These are phyloP conservation scores for Darksidea phi DNA, from an alignment of 495 filamentous ascomycete species.

Conservation along the genomic window DNA sequence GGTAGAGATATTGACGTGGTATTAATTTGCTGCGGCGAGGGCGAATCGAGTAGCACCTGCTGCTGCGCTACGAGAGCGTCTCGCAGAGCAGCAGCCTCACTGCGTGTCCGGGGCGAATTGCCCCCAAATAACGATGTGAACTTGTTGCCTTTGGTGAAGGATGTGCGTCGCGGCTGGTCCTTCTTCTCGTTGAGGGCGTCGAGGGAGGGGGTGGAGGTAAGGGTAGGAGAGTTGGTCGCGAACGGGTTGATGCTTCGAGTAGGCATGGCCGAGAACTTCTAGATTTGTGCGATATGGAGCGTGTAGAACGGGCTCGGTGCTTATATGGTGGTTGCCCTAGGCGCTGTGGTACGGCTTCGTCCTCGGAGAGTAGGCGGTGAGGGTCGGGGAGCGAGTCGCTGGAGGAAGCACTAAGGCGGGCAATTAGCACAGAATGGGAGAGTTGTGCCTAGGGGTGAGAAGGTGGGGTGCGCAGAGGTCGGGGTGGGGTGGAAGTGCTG, in stretches of 20 bases:
- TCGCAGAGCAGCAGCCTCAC: conserved; percentile 59
- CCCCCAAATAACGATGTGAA: conserved; percentile 60
- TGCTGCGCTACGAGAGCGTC: conserved; percentile 55
- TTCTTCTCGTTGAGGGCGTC: conserved; percentile 39
- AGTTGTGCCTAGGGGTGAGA: neutral
- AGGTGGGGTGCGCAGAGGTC: neutral
- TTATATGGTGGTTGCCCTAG: no score
- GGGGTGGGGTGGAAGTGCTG: neutral
- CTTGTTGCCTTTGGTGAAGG: conserved; percentile 65
- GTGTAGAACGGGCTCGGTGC: neutral
- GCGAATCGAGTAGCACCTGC: conserved; percentile 55
- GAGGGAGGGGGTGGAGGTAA: conserved; percentile 27
- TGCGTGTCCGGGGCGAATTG: conserved; percentile 57
- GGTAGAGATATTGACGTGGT: conserved; percentile 76
- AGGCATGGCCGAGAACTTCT: conserved; percentile 37
- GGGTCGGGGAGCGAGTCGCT: neutral
- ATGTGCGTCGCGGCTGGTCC: conserved; percentile 44
- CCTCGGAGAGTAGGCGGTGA: neutral
- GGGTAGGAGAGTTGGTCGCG: conserved; percentile 27
- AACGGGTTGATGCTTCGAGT: conserved; percentile 44
- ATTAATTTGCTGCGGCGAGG: conserved; percentile 61
- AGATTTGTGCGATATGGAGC: neutral
- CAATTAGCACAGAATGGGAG: conserved; percentile 2
- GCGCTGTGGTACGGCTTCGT: neutral
- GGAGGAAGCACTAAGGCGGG: neutral